Conservation (phyloP, 805 yeast genomes). For the Lachancea quebecensis region DNA sequence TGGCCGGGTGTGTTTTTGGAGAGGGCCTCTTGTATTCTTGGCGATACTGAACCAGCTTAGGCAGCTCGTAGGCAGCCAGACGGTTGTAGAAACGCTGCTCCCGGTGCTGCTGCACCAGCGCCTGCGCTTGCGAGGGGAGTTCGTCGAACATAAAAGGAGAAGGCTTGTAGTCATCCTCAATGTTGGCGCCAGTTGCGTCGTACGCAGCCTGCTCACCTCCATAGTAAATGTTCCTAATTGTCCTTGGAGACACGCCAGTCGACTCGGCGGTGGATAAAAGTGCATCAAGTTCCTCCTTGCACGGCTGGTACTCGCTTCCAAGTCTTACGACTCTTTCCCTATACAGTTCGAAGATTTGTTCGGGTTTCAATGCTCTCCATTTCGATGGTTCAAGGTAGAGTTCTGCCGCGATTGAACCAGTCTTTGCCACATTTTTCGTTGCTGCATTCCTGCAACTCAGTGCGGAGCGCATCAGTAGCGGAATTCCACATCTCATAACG, state of each 20-base stretch:
- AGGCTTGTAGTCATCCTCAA: conserved; percentile 35
- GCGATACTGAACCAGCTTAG: conserved; percentile 69
- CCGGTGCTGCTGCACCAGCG: conserved; percentile 62
- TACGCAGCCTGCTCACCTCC: conserved; percentile 39
- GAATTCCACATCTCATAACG: neutral
- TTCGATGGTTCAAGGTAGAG: conserved; percentile 55
- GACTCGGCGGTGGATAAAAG: conserved; percentile 41
- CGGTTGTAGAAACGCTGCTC: conserved; percentile 70
- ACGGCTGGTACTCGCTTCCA: conserved; percentile 45
- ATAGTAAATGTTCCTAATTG: conserved; percentile 34
- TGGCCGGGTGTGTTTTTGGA: conserved; percentile 43
- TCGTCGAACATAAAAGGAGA: conserved; percentile 54
- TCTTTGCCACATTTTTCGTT: neutral
- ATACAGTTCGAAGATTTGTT: conserved; percentile 54
- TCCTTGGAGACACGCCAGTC: conserved; percentile 34
- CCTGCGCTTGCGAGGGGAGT: conserved; percentile 63
- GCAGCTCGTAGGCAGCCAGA: conserved; percentile 88
- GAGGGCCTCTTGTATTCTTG: conserved; percentile 53
- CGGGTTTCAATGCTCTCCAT: conserved; percentile 66
- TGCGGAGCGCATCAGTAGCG: conserved; percentile 4
- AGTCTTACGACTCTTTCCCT: conserved; percentile 48
- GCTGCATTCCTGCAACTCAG: conserved; percentile 1
- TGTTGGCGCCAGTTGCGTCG: conserved; percentile 33
- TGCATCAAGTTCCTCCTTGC: conserved; percentile 50
- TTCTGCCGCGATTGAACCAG: conserved; percentile 8